Conservation (phyloP, 1,139 yeast genomes). For the Candida albicans region DNA sequence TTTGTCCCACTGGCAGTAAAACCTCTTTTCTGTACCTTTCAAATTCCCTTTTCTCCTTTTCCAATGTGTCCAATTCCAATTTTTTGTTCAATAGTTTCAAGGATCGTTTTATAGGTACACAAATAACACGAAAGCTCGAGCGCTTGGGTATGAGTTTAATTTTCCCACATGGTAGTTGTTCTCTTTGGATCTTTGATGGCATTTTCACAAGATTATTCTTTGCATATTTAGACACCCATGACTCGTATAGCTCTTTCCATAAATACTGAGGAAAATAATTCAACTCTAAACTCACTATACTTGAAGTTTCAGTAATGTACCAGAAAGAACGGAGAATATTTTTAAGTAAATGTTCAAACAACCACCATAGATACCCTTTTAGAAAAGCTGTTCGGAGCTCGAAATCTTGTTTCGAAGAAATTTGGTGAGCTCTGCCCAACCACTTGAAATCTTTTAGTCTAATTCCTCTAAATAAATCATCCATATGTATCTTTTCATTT, state of each 20-base stretch:
- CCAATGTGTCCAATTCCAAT: conserved; percentile 3
- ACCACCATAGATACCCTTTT: conserved; percentile 55
- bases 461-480: conserved; percentile 28
- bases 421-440: conserved; percentile 35
- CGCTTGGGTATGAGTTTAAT: conserved; percentile 56
- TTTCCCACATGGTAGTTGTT: conserved; percentile 31
- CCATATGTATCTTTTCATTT: conserved; percentile 27
- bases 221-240: conserved; percentile 44
- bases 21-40: conserved; percentile 18
- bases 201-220: conserved; percentile 25
- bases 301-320: conserved; percentile 63
- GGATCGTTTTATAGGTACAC: conserved; percentile 47
- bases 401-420: conserved; percentile 39
- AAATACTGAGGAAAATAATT: conserved; percentile 57
- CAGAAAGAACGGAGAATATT: conserved; percentile 56
- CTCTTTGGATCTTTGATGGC: conserved; percentile 8
- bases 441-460: conserved; percentile 45
- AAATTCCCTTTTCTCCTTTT: conserved; percentile 19
- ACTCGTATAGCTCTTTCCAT: conserved; percentile 52
- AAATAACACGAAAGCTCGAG: conserved; percentile 57
- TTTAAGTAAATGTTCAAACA: conserved; percentile 48
- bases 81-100: conserved; percentile 11
- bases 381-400: conserved; percentile 32
- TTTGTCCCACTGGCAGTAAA: conserved; percentile 25
- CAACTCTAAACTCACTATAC: conserved; percentile 19